Evolutionary conservation across 1,139 yeast genomes (phyloP).

Genomic region (Scheffersomyces segobiensis): DNA sequence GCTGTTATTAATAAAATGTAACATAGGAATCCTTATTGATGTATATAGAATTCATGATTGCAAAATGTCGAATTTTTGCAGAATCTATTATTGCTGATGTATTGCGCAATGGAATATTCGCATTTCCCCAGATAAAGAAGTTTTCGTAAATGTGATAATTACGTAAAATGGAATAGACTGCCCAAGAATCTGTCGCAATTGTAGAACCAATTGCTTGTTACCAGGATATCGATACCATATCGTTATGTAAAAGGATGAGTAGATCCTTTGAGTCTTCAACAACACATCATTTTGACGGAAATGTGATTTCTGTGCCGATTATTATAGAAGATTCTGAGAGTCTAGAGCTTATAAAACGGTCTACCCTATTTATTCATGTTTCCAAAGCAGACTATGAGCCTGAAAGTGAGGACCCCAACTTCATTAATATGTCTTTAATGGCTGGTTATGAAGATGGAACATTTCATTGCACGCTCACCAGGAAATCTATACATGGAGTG

Average conservation of each 20-base stretch:
- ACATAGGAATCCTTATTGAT: background rate
- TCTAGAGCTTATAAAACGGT: constrained; percentile 16
- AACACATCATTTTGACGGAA: constrained; percentile 7
- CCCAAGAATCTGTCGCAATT: no score
- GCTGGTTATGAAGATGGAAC: constrained; percentile 21
- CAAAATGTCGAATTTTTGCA: background rate
- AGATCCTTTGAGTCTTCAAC: background rate
- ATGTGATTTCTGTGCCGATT: constrained; percentile 20
- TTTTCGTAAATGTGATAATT: background rate
- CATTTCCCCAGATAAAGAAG: background rate
- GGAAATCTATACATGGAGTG: background rate
- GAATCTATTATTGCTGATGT: no score
- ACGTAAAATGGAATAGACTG: background rate
- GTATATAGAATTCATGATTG: background rate
- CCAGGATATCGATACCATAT: background rate
- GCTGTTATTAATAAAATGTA: background rate
- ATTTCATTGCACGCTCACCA: constrained; percentile 11
- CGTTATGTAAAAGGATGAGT: background rate
- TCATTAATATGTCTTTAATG: constrained; percentile 15
- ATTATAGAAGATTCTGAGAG: constrained; percentile 18
- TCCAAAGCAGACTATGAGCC: constrained; percentile 2
- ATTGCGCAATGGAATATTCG: background rate
- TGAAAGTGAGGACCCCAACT: constrained; percentile 8
- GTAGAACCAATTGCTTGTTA: background rate
- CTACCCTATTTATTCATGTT: constrained; percentile 14